Percentiles rank a stretch among this genome's conserved stretches.
Conservation (phyloP, 2,329 filamentous ascomycete species). For the Zasmidium citrigriseum region DNA sequence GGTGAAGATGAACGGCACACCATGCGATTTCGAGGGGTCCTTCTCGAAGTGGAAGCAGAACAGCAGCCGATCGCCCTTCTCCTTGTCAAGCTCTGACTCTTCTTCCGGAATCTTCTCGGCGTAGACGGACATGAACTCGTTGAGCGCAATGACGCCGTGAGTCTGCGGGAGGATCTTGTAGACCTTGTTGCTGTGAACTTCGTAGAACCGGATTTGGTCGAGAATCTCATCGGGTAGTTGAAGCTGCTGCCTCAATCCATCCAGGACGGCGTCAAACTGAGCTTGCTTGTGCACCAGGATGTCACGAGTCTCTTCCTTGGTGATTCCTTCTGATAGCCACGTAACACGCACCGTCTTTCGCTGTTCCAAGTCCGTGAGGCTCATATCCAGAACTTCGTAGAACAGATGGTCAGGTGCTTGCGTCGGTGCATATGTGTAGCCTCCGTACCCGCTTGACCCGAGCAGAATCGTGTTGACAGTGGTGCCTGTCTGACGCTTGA, state of each 20-base stretch:
- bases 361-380: slow-evolving; percentile 86
- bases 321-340: slow-evolving; percentile 85
- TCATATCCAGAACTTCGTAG: slow-evolving; percentile 94
- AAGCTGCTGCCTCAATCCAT: slow-evolving; percentile 76
- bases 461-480: slow-evolving; percentile 79
- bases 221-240: slow-evolving; percentile 75
- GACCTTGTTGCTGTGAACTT: slow-evolving; percentile 79
- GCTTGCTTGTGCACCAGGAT: slow-evolving; percentile 87
- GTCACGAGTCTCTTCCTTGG: slow-evolving; percentile 84
- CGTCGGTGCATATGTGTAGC: slow-evolving; percentile 65
- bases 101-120: slow-evolving; percentile 79
- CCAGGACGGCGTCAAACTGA: slow-evolving; percentile 74
- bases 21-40: slow-evolving; percentile 80
- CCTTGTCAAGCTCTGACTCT: slow-evolving; percentile 41
- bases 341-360: slow-evolving; percentile 84
- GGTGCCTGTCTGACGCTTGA: slow-evolving; percentile 71
- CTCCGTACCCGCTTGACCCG: slow-evolving; percentile 64
- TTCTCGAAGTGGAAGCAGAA: slow-evolving; percentile 91
- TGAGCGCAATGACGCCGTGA: slow-evolving; percentile 75
- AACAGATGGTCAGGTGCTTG: slow-evolving; percentile 70
- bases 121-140: slow-evolving; percentile 80
- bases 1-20: slow-evolving; percentile 87
- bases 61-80: slow-evolving; percentile 62
- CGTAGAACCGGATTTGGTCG: slow-evolving; percentile 75
- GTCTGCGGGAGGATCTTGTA: slow-evolving; percentile 74